These are phyloP conservation scores for Zelonia costaricensis DNA, from an alignment of 208 protist species.

Conservation along the genomic window DNA sequence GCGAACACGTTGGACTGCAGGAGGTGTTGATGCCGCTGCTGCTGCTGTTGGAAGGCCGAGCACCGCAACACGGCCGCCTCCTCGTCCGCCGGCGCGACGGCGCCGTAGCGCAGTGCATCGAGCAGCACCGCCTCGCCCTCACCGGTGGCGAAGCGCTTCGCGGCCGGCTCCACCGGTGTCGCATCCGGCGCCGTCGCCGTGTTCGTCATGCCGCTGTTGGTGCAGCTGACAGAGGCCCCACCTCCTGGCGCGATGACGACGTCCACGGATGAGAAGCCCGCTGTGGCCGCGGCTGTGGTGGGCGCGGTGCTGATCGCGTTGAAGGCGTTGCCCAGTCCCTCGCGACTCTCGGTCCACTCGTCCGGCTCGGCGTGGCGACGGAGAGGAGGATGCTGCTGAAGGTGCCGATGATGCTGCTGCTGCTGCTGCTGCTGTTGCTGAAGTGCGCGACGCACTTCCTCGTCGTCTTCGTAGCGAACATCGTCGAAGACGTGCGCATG, in stretches of 20 bases:
- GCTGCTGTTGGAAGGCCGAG: not conserved
- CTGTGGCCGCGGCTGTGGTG: too few relatives aligned
- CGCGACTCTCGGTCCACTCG: not conserved
- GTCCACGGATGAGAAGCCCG: not conserved
- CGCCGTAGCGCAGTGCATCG: conserved; percentile 7
- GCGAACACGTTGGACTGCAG: too few relatives aligned
- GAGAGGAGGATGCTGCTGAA: not conserved
- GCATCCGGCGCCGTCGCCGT: conserved; percentile 7
- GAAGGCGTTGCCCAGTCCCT: too few relatives aligned
- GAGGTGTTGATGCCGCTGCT: too few relatives aligned
- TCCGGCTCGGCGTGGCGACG: not conserved
- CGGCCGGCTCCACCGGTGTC: conserved; percentile 22
- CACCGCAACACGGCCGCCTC: not conserved
- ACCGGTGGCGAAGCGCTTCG: conserved; percentile 29
- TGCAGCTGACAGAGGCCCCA: not conserved
- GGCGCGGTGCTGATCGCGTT: not conserved
- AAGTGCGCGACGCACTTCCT: too few relatives aligned
- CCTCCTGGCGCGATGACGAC: not conserved
- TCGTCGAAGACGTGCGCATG: conserved; percentile 10
- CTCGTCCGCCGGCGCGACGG: not conserved
- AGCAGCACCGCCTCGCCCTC: conserved; percentile 7
- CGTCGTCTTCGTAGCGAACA: conserved; percentile 24
- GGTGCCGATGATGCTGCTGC: not conserved
- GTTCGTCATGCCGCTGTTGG: conserved; percentile 4
- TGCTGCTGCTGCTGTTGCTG: not conserved